Percentiles rank a stretch among this genome's conserved stretches.
These are phyloP conservation scores for Podospora australis DNA, from an alignment of 495 filamentous ascomycete species.

Conservation along the genomic window DNA sequence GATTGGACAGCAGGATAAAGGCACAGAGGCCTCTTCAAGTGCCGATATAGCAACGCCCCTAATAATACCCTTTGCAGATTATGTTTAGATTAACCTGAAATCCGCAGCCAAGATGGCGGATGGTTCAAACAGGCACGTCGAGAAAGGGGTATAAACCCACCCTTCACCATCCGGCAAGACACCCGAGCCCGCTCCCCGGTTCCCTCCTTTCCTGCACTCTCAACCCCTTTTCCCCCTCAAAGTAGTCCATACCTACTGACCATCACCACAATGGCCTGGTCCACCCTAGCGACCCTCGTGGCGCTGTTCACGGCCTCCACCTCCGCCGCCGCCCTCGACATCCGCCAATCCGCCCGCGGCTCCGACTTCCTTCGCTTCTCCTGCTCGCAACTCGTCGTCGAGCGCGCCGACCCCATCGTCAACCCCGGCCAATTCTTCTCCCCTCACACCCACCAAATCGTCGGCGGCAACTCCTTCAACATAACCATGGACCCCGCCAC, in stretches of 20 bases:
- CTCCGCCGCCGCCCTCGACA: not conserved
- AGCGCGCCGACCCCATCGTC: constrained; percentile 32
- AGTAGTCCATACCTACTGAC: not conserved
- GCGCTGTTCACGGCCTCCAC: not conserved
- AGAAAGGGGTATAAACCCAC: no score
- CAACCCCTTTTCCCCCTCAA: not conserved
- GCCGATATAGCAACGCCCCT: not conserved
- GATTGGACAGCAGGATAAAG: constrained; percentile 1
- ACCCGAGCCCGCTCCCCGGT: no score
- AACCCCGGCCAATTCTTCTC: constrained; percentile 27
- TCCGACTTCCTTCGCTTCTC: constrained; percentile 28
- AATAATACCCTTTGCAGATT: no score
- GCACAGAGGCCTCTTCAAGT: not conserved
- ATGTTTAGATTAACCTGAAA: not conserved
- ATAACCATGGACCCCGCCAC: constrained; percentile 29
- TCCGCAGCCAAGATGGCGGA: not conserved
- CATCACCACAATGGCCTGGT: not conserved
- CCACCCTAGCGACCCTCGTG: not conserved
- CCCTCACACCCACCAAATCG: constrained; percentile 34
- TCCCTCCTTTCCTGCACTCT: no score
- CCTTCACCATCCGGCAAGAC: no score
- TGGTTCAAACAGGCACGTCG: not conserved
- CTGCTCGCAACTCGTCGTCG: constrained; percentile 35
- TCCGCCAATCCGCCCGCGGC: not conserved
- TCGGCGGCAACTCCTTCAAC: constrained; percentile 35